These are phyloP conservation scores for Leccinum uliginosum DNA, from an alignment of 768 basidiomycete species.

Conservation along the genomic window DNA sequence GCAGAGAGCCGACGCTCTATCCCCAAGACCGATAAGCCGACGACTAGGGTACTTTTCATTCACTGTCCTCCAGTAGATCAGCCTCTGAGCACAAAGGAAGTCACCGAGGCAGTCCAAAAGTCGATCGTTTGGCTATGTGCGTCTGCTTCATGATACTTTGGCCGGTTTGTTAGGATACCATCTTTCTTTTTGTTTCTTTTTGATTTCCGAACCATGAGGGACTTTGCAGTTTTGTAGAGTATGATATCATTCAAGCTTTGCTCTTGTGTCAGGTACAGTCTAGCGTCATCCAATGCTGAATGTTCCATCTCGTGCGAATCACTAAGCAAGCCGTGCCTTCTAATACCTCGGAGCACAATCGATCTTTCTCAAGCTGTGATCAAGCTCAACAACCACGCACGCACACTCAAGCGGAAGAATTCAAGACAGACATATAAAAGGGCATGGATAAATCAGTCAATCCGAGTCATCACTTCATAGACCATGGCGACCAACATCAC, in stretches of 20 bases:
- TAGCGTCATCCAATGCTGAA: neutral
- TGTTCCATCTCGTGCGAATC: neutral
- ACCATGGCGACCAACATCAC: constrained; percentile 50
- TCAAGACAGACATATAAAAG: constrained; percentile 9
- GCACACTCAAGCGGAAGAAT: neutral
- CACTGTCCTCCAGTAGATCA: constrained; percentile 68
- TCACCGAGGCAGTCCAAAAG: constrained; percentile 59
- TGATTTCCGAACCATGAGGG: constrained; percentile 11
- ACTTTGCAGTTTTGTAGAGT: constrained; percentile 19
- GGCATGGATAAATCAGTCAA: neutral
- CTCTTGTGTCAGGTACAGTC: constrained; percentile 3
- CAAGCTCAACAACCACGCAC: neutral
- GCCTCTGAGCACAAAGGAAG: constrained; percentile 60
- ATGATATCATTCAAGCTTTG: too few relatives aligned
- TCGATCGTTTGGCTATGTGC: constrained; percentile 58
- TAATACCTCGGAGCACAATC: constrained; percentile 12
- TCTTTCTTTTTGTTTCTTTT: neutral
- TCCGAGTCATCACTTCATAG: neutral
- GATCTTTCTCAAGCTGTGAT: constrained; percentile 11
- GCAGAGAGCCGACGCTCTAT: constrained; percentile 54
- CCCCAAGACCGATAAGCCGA: constrained; percentile 30
- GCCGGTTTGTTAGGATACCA: constrained; percentile 12
- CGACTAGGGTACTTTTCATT: constrained; percentile 54
- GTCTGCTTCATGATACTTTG: constrained; percentile 12
- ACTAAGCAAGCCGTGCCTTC: neutral